Base-by-base conservation (phyloP, 345 rosid genomes). In the Brassica rapa region DNA sequence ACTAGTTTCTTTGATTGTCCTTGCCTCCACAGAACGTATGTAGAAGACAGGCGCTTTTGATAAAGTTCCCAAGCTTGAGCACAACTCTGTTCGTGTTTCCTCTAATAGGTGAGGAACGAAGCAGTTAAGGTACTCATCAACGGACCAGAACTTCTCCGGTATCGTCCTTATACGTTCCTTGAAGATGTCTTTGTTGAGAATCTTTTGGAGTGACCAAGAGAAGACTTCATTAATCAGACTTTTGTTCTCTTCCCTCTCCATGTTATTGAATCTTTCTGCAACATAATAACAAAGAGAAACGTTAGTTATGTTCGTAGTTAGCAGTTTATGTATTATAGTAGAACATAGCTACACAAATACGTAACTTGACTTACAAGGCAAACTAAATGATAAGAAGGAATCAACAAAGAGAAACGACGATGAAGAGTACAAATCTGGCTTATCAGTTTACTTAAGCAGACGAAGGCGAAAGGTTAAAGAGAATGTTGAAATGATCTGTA, bases 11-110 rank as follows among this genome's bases (percentile, higher is more conserved):
- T 39, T 30, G 4, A 8, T 8, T n/a, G 11, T 60, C 5, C 60
- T 39, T 3, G 8, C 19, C 70, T 14, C 33, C 23, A 82, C 5
- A 3, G 53, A 79, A 2, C 0, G 1, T 41, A 80, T 37, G 71
- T 68, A 53, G 55, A 60, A 32, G 3, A 70, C 5, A 9, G 85
- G 83, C 29, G 82, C 21, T 59, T 35, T 66, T 1, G 79, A 68
- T 14, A 83, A 29, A 62, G 68, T 14, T 56, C 39, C 62, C 21
- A 83, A 27, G 76, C 63, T 70, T 3, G 86, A 82, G 25, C 6
- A 66, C 75, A 86, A 59, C 56, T 83, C 88, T 3, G 83, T 62
- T 63, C 77, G 82, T 51, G 79, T 77, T 73, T 83, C 85, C 68
- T 83, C 86, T 0, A 79, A 62, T 12, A 83, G 70, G 30, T 46